Evolutionary conservation across 495 filamentous ascomycete species (phyloP).

Genomic region (Parmelia sp.): DNA sequence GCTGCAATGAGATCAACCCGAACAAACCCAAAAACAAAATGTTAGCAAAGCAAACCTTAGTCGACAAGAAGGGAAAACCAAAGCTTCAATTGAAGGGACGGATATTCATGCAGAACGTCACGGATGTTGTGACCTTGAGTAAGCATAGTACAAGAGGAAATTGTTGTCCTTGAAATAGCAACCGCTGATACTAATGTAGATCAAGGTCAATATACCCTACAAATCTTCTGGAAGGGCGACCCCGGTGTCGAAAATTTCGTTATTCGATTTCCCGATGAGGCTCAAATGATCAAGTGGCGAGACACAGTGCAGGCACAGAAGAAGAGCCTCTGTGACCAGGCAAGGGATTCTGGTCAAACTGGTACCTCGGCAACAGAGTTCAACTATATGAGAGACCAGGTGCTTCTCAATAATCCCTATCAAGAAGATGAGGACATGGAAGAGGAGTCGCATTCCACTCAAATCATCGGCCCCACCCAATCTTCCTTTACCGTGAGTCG

Average conservation of each 20-base stretch:
- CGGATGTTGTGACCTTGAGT: conserved; percentile 79
- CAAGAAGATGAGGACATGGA: conserved; percentile 72
- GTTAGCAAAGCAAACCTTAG: conserved; percentile 62
- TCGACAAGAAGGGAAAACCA: conserved; percentile 65
- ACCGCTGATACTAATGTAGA: conserved; percentile 32
- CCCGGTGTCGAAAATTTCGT: conserved; percentile 94
- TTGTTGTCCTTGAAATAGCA: neutral
- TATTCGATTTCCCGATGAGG: conserved; percentile 85
- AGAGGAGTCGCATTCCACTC: conserved; percentile 50
- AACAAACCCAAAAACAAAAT: conserved; percentile 76
- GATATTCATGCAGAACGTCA: conserved; percentile 99
- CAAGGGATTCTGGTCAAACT: conserved; percentile 44
- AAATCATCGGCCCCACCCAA: conserved; percentile 33
- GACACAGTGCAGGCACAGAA: conserved; percentile 48
- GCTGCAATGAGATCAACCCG: conserved; percentile 89
- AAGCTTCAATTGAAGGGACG: conserved; percentile 91
- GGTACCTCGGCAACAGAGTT: conserved; percentile 69
- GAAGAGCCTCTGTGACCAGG: conserved; percentile 38
- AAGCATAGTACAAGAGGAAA: conserved; percentile 12
- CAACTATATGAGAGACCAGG: conserved; percentile 64
- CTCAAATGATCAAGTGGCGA: conserved; percentile 88
- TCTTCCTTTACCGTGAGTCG: conserved; percentile 57
- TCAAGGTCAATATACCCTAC: conserved; percentile 50
- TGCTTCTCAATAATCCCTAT: conserved; percentile 69
- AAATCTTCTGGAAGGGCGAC: conserved; percentile 98